phyloP scores from a whole-genome alignment of 2,329 filamentous ascomycete species.

The Sclerotinia borealis region DNA sequence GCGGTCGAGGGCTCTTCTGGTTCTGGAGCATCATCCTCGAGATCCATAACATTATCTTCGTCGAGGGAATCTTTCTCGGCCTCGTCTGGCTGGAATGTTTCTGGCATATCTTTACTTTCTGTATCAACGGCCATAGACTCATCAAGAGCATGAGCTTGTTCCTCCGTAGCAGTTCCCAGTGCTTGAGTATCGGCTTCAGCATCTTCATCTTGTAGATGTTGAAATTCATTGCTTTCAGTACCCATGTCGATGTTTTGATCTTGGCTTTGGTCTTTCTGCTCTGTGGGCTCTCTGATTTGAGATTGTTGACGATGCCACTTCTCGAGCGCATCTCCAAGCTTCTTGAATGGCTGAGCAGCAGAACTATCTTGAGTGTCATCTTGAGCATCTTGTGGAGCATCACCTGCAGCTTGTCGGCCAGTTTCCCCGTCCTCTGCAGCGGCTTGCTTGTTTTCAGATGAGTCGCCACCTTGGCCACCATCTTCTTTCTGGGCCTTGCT shows the following conservation, averaged over 20 bases:
- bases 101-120: constrained; percentile 53
- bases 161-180: constrained; percentile 78
- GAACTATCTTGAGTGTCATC: constrained; percentile 37
- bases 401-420: constrained; percentile 38
- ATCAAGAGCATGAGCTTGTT: constrained; percentile 79
- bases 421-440: constrained; percentile 58
- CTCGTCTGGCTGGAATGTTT: constrained; percentile 39
- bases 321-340: constrained; percentile 87
- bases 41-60: constrained; percentile 38
- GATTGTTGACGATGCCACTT: constrained; percentile 85
- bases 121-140: constrained; percentile 83
- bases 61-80: constrained; percentile 41
- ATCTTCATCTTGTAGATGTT: constrained; percentile 83
- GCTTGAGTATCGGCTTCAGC: constrained; percentile 82
- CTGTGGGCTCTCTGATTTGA: constrained; percentile 60
- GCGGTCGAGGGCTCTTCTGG: constrained; percentile 40
- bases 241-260: constrained; percentile 39
- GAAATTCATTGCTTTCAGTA: constrained; percentile 80
- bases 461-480: constrained; percentile 59
- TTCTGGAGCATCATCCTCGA: constrained; percentile 36
- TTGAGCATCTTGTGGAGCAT: constrained; percentile 34
- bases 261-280: constrained; percentile 39
- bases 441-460: constrained; percentile 57
- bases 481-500: constrained; percentile 59
- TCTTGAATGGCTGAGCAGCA: constrained; percentile 74